Evolutionary conservation across 768 basidiomycete species (phyloP), one percentile per base, ranked within the genome.

Genomic region (Exidia glandulosa): DNA sequence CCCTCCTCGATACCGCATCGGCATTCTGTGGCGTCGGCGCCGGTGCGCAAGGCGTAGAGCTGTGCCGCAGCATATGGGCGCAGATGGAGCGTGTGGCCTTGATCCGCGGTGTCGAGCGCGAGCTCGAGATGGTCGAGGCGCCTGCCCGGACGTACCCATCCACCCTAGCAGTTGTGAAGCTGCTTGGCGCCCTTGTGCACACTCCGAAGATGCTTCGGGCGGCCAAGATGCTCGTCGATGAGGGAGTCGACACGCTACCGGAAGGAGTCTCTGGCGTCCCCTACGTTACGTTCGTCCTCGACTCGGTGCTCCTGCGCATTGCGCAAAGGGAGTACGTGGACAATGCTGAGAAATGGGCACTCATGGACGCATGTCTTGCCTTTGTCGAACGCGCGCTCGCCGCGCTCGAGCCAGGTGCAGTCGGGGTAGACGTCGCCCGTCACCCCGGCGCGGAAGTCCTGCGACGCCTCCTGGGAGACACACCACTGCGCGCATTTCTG

Each of bases 391-490:
- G 88, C 36, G 83, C 85, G 29, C 73, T 97, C 34, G 88, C 87
- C 0, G 84, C 85, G 65, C 94, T 88, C 71, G 85, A 92, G 66
- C 75, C 95, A 55, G 87, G 14, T 19, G 19, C 36, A 37, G 36
- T 37, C 19, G 10, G 9, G 9, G 10, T 37, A 9, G 36, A 19
- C 30, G 30, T 29, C 16, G 12, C 27, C 25, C 13, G 25, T 4
- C 92, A 96, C 67, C 93, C 95, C 2, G 95, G 94, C 0, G 92
- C 89, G 68, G 88, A 93, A 59, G 74, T 96, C 59, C 82, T 94
- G 73, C 82, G 86, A 48, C 83, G 90, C 3, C 66, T 97, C 14
- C 75, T 97, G 56, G 86, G 86, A 16, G 81, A 81, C 54, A 82
- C 87, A 0, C 76, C 82, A 0, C 76, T 97, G 3, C 91, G 94